Evolutionary conservation across 345 rosid genomes (phyloP), one percentile per base, ranked within the genome.

Genomic region (thale cress (Arabidopsis thaliana)): DNA sequence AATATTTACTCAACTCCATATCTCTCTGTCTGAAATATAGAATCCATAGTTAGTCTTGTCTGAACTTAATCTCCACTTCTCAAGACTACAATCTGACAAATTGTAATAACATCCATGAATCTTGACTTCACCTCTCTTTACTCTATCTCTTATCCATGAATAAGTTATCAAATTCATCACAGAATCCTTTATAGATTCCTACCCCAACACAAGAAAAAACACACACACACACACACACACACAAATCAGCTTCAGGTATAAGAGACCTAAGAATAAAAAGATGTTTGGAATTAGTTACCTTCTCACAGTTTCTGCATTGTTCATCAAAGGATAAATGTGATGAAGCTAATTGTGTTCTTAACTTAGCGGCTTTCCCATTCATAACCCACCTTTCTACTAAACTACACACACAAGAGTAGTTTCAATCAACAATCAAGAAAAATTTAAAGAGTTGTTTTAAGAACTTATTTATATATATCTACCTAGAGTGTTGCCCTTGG

Each of bases 221-320:
- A 53, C 32, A 28, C 32, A 28, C 30, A 28, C 28, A 28, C 28
- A 28, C 30, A 28, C 32, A 28, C 4, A 41, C 6, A 16, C 37
- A 32, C 10, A 23, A 34, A 60, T 52, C 75, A 69, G 58, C 16
- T 63, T 63, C 60, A 55, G 16, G 30, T 37, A 55, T 22, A 63
- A 70, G 37, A 13, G 56, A 75, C 10, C 20, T 30, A 28, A 33
- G 51, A 67, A 4, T 32, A 28, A 38, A 10, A 33, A 51, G 5
- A 32, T 38, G 60, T 70, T 28, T 63, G 14, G 11, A 63, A 24
- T 23, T 49, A 24, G 71, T 59, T 55, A 89, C 98, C 95, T 94
- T 94, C 76, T 91, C 98, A 79, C 95, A 94, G 60, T 85, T 82
- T 67, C 85, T 85, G 83, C 98, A 91, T 80, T 91, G 96, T 78